Evolutionary conservation across 1,139 yeast species (phyloP), one percentile per base, ranked within the genome.

Genomic region (Hemisphaericaspora subhashii): DNA sequence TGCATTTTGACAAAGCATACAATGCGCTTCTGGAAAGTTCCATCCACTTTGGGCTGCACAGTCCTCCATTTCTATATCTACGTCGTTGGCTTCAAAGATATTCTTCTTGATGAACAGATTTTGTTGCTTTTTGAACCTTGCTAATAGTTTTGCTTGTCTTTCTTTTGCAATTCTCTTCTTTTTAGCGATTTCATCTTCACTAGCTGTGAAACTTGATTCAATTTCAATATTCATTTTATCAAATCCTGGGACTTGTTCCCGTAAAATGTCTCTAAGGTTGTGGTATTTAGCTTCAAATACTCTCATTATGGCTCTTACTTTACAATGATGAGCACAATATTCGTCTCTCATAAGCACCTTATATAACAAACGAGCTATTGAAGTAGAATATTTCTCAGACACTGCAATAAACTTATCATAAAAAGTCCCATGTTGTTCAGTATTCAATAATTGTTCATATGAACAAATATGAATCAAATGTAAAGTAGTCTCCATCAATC

Each of bases 1-100:
- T 0, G 89, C 83, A 79, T 87, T 88, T 51, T 90, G 95, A 58
- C 98, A 92, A 22, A 92, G 71, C 29, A 90, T 83, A 57, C 98
- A 92, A 44, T 81, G 85, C 28, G 83, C 83, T 30, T 81, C 85
- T 0, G 96, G 95, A 52, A 78, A 88, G 28, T 66, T 66, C 95
- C 95, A 86, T 6, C 70, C 74, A 1, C 55, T 60, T 2, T 53
- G 62, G 4, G 46, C 52, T 2, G 53, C 62, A 18, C 46, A 37
- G 17, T 62, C 59, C 38, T 64, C 72, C 63, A 68, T 68, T 31
- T 69, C 76, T 7, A 57, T 55, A 28, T 68, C 75, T 35, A 52
- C 33, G 24, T 63, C 67, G n/a, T 44, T 48, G 17, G 49, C 46
- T 10, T 59, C 66, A 33, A 60, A 62, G 1, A 63, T 66, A 35